Conservation (phyloP, 148 eudicot species). For the Arctostaphylos glauca region DNA sequence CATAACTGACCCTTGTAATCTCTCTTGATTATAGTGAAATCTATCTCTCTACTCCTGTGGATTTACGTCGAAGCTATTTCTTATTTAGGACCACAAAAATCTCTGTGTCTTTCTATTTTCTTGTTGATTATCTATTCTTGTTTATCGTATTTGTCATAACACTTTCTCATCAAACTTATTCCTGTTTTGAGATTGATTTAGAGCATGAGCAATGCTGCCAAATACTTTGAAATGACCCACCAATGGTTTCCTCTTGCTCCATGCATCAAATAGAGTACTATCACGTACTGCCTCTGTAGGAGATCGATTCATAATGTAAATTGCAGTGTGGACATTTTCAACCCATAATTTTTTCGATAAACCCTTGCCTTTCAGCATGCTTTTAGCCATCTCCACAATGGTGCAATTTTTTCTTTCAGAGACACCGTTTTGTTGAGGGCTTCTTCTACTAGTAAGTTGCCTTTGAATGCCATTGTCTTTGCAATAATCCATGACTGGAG, state of each 20-base stretch:
- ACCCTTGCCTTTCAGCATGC: not conserved
- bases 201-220: constrained; percentile 18
- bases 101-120: too few species aligned
- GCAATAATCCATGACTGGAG: too few species aligned
- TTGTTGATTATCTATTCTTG: too few species aligned
- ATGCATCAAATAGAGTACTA: constrained; percentile 19
- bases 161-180: constrained; percentile 6
- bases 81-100: too few species aligned
- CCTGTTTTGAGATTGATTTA: not conserved
- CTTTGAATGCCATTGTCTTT: too few species aligned
- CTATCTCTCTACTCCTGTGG: too few species aligned
- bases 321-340: constrained; percentile 15
- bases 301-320: constrained; percentile 20
- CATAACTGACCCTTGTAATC: too few species aligned
- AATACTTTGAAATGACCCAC: constrained; percentile 16
- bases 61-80: too few species aligned
- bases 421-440: constrained; percentile 18
- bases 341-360: constrained; percentile 21
- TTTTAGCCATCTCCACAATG: constrained; percentile 22
- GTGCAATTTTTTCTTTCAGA: not conserved
- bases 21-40: too few species aligned
- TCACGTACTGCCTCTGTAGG: constrained; percentile 15
- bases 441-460: not conserved
- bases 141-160: not conserved
- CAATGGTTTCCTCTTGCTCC: constrained; percentile 9